Evolutionary conservation across 257 asterid genomes (phyloP).

Genomic region (Petrea volubilis): DNA sequence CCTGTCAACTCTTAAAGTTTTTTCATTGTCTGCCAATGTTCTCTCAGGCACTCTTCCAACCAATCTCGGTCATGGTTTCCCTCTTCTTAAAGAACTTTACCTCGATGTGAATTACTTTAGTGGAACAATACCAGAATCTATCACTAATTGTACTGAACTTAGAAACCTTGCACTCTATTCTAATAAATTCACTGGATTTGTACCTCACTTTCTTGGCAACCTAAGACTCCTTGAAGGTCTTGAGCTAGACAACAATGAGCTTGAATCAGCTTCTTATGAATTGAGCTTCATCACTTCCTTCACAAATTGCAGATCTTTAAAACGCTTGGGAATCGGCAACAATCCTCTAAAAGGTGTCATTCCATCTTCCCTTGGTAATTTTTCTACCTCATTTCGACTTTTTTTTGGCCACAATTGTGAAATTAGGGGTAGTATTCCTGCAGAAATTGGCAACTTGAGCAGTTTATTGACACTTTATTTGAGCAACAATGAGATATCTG

Average conservation of each 20-base stretch:
- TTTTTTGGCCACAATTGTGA: not conserved
- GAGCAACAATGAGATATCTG: slow-evolving; percentile 4
- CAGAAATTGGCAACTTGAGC: slow-evolving; percentile 20
- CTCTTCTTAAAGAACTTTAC: slow-evolving; percentile 22
- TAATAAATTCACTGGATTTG: slow-evolving; percentile 26
- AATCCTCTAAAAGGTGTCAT: slow-evolving; percentile 14
- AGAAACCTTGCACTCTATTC: not conserved
- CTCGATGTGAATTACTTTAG: slow-evolving; percentile 10
- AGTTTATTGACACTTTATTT: not conserved
- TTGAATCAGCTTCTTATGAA: slow-evolving; percentile 2
- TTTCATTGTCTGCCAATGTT: not conserved
- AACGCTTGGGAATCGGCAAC: not conserved
- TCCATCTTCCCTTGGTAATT: slow-evolving; percentile 27
- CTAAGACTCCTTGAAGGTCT: slow-evolving; percentile 26
- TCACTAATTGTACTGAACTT: slow-evolving; percentile 28
- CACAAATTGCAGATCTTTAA: slow-evolving; percentile 23
- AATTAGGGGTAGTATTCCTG: slow-evolving; percentile 19
- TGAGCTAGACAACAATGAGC: slow-evolving; percentile 18
- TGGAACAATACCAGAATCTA: slow-evolving; percentile 31
- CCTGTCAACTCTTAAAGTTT: not conserved
- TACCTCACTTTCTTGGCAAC: slow-evolving; percentile 39
- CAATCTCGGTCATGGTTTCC: slow-evolving; percentile 20
- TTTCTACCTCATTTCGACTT: not conserved
- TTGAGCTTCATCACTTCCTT: slow-evolving; percentile 18
- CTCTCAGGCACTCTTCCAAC: slow-evolving; percentile 20